Evolutionary conservation across 2,329 filamentous ascomycete genomes (phyloP).

Genomic region (Penicillium sp.): DNA sequence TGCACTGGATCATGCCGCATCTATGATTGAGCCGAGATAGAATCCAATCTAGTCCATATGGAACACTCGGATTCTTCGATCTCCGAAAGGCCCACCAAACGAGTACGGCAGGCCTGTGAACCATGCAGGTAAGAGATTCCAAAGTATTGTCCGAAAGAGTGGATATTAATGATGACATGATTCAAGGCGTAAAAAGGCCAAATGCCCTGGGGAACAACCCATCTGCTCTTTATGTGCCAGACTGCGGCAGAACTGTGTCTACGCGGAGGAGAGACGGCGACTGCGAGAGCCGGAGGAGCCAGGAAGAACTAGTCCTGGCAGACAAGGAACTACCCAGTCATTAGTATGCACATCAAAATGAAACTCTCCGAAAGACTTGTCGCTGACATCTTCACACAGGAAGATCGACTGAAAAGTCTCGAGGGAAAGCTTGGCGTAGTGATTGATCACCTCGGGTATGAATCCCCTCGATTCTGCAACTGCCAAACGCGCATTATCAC

Average conservation of each 20-base stretch:
- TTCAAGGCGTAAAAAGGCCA: conserved; percentile 46
- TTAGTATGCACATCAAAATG: conserved; percentile 15
- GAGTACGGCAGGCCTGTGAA: conserved; percentile 39
- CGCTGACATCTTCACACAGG: conserved; percentile 11
- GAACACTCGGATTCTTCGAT: conserved; percentile 12
- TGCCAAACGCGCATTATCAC: not conserved
- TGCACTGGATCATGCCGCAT: not conserved
- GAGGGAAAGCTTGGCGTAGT: conserved; percentile 32
- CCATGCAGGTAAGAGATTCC: conserved; percentile 33
- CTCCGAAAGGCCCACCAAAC: conserved; percentile 27
- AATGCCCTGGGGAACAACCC: conserved; percentile 48
- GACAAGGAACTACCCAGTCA: conserved; percentile 10
- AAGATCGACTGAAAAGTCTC: conserved; percentile 29
- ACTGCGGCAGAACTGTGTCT: conserved; percentile 44
- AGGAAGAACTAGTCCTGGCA: conserved; percentile 9
- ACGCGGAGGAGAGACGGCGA: conserved; percentile 33
- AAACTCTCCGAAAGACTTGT: no score
- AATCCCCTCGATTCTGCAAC: not conserved
- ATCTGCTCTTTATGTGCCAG: conserved; percentile 46
- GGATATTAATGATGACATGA: conserved; percentile 6
- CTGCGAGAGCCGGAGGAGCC: conserved; percentile 11
- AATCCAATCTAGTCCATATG: not conserved
- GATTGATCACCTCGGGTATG: conserved; percentile 33
- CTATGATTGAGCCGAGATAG: not conserved
- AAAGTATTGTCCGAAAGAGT: not conserved